These are phyloP conservation scores for Penicillium corylophilum DNA, from an alignment of 2,329 filamentous ascomycete genomes.

Conservation along the genomic window DNA sequence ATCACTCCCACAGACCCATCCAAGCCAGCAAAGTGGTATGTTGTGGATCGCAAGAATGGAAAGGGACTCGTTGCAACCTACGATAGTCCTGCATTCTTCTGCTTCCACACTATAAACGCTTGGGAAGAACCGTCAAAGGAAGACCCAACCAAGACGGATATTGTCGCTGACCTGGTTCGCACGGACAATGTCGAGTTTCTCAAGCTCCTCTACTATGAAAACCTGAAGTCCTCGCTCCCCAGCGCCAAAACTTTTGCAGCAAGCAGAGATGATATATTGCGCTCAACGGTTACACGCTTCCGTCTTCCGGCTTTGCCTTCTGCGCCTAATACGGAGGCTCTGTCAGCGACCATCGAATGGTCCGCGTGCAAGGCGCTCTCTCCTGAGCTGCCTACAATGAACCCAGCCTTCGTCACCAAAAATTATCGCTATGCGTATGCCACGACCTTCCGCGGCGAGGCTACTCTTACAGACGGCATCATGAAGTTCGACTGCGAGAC, in stretches of 20 bases:
- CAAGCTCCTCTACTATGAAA: constrained; percentile 67
- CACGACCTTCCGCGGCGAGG: constrained; percentile 45
- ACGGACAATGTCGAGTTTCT: constrained; percentile 67
- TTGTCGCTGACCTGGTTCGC: constrained; percentile 65
- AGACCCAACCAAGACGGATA: constrained; percentile 42
- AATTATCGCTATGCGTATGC: constrained; percentile 54
- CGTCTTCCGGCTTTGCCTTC: constrained; percentile 37
- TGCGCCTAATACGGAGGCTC: constrained; percentile 4
- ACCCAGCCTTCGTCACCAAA: constrained; percentile 44
- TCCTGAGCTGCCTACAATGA: constrained; percentile 53
- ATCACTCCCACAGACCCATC: constrained; percentile 62
- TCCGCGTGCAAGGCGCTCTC: constrained; percentile 23
- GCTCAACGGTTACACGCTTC: constrained; percentile 36
- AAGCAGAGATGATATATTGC: constrained; percentile 35
- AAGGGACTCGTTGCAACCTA: constrained; percentile 69
- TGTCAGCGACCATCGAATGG: constrained; percentile 28
- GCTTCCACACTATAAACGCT: constrained; percentile 77
- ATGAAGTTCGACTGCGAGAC: constrained; percentile 54
- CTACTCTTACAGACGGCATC: constrained; percentile 53
- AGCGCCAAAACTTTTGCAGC: constrained; percentile 36
- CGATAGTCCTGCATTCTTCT: constrained; percentile 67
- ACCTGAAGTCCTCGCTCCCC: constrained; percentile 59
- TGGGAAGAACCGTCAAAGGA: constrained; percentile 60
- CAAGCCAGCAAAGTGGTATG: constrained; percentile 65
- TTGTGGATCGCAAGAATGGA: constrained; percentile 65